Base-by-base conservation (phyloP, 257 asterid genomes). In the Salvia rosmarinus region DNA sequence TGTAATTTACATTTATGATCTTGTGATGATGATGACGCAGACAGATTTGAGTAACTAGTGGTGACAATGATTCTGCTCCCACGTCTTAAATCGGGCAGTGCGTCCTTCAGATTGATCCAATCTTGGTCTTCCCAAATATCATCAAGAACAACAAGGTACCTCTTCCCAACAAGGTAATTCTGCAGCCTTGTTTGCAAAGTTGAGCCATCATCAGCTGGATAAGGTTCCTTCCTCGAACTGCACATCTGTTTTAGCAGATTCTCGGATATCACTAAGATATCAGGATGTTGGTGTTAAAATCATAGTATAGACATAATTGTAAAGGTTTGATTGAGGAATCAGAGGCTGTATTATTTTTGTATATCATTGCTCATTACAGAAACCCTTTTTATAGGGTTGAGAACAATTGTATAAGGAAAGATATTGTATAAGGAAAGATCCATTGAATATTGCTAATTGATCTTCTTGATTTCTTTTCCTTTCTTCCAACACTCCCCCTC, bases 51-150 rank as follows among this genome's bases (percentile, higher is more conserved):
- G 30, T 69, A 61, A 66, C 84, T 64, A 0, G 90, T 84, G 3
- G 90, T 84, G 60, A 86, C 58, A 19, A 88, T 40, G 4, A 88
- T 46, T 75, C 91, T 78, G 61, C 91, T 81, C 17, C 90, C 81
- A 9, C 68, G 9, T 14, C 11, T 28, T 25, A 75, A 54, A 28
- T 81, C 68, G 0, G 95, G 87, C 12, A 88, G 69, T 6, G 82
- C 84, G 17, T 61, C 56, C 32, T 70, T 74, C 7, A 88, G 20
- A 34, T 28, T 8, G 4, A n/a, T 75, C 86, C 82, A 82, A 19
- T 79, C 71, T 32, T 67, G 78, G 0, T 46, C 65, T 60, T 73
- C 2, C 54, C 64, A 68, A 4, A 88, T 42, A 67, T 85, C 88
- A 67, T 85, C 89, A 32, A 85, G 76, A 46, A 81, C 90, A 32